Percentiles rank a stretch among this genome's conserved stretches.
Evolutionary conservation across 2,329 filamentous ascomycete genomes (phyloP).

Genomic region (Claviceps humidiphila): DNA sequence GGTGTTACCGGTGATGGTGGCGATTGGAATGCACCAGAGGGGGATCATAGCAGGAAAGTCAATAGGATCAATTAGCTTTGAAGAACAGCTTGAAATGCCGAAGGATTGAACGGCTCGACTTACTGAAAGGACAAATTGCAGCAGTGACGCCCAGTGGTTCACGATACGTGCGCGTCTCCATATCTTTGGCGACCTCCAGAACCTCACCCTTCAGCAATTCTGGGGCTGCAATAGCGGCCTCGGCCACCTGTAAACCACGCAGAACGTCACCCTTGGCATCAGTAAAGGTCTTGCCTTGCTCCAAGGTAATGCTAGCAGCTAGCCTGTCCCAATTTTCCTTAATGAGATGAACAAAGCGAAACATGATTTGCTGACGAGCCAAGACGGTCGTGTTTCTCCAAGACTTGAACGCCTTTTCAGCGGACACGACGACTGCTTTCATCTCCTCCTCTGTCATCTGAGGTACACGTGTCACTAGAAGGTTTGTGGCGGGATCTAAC

Average conservation of each 20-base stretch:
- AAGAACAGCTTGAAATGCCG: background rate
- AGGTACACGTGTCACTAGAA: slow-evolving; percentile 70
- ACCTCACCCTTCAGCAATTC: slow-evolving; percentile 74
- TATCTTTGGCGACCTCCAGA: slow-evolving; percentile 75
- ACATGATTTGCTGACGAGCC: slow-evolving; percentile 72
- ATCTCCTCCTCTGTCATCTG: slow-evolving; percentile 71
- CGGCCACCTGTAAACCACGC: slow-evolving; percentile 70
- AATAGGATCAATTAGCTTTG: slow-evolving; percentile 18
- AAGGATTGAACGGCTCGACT: slow-evolving; percentile 7
- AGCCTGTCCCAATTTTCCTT: slow-evolving; percentile 75
- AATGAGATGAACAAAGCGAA: slow-evolving; percentile 69
- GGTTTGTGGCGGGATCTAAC: slow-evolving; percentile 73
- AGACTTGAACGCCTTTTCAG: slow-evolving; percentile 58
- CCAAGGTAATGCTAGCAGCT: slow-evolving; percentile 72
- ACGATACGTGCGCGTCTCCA: slow-evolving; percentile 74
- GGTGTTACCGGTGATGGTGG: slow-evolving; percentile 73
- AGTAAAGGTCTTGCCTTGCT: slow-evolving; percentile 80
- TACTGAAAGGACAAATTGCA: slow-evolving; percentile 79
- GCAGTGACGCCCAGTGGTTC: slow-evolving; percentile 72
- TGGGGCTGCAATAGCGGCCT: slow-evolving; percentile 68
- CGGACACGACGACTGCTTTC: slow-evolving; percentile 60
- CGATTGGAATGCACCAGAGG: slow-evolving; percentile 80
- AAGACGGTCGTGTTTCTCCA: slow-evolving; percentile 65
- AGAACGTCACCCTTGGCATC: slow-evolving; percentile 74
- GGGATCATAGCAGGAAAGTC: slow-evolving; percentile 90